These are phyloP conservation scores for Penicillium glabrum DNA, from an alignment of 2,329 filamentous ascomycete genomes.

Conservation along the genomic window DNA sequence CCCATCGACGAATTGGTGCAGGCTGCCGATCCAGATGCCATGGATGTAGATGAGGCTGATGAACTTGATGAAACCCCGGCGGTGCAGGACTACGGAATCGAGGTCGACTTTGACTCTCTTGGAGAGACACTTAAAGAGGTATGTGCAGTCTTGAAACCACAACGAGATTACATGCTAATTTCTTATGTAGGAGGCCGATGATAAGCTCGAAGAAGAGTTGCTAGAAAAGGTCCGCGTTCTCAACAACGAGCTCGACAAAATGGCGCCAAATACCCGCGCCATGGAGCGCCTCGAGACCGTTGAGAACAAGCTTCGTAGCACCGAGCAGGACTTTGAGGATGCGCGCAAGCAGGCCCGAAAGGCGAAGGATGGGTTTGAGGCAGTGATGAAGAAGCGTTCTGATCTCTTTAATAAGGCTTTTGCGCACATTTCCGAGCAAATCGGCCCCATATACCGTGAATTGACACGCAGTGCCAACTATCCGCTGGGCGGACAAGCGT, in stretches of 20 bases:
- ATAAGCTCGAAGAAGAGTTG: slow-evolving; percentile 71
- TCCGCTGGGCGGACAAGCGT: slow-evolving; percentile 79
- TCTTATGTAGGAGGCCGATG: slow-evolving; percentile 60
- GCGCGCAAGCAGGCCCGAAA: slow-evolving; percentile 71
- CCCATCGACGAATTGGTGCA: slow-evolving; percentile 83
- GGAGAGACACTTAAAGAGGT: slow-evolving; percentile 80
- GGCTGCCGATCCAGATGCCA: slow-evolving; percentile 73
- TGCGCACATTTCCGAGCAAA: slow-evolving; percentile 90
- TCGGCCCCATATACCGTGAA: slow-evolving; percentile 90
- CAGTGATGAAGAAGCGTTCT: slow-evolving; percentile 76
- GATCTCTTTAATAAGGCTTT: slow-evolving; percentile 96
- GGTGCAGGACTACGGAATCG: slow-evolving; percentile 87
- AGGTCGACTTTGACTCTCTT: slow-evolving; percentile 78
- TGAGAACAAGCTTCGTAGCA: slow-evolving; percentile 75
- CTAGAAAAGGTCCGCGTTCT: slow-evolving; percentile 75
- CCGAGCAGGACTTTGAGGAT: slow-evolving; percentile 86
- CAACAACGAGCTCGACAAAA: slow-evolving; percentile 80
- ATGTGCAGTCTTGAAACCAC: slow-evolving; percentile 35
- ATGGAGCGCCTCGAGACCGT: slow-evolving; percentile 87
- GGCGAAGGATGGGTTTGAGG: slow-evolving; percentile 80
- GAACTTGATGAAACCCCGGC: slow-evolving; percentile 57
- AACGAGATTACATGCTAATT: slow-evolving; percentile 6
- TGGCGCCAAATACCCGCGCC: slow-evolving; percentile 95
- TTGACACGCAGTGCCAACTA: slow-evolving; percentile 88
- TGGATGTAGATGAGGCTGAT: slow-evolving; percentile 79